These are phyloP conservation scores for Metschnikowia chrysomelidarum DNA, from an alignment of 805 yeast genomes.

Conservation along the genomic window DNA sequence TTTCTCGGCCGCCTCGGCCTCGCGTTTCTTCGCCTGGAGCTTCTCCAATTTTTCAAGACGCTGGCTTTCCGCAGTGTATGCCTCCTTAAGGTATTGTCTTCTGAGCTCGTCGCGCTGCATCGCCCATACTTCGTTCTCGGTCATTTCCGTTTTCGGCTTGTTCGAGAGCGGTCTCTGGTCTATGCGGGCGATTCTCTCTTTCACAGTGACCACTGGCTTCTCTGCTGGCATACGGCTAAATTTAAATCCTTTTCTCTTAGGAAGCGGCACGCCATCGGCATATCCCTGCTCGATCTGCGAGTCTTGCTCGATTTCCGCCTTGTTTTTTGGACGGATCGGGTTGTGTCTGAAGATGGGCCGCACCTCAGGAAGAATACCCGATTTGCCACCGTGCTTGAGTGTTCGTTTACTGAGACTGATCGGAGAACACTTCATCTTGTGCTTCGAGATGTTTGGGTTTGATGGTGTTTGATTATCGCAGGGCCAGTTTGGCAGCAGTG, in stretches of 20 bases:
- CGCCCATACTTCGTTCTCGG: constrained; percentile 44
- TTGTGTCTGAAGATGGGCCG: constrained; percentile 68
- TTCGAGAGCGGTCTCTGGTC: constrained; percentile 40
- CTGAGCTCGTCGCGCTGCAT: constrained; percentile 61
- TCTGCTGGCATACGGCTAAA: constrained; percentile 53
- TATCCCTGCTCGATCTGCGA: constrained; percentile 55
- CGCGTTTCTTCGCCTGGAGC: constrained; percentile 27
- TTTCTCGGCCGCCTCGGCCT: constrained; percentile 25
- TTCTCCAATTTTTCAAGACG: constrained; percentile 41
- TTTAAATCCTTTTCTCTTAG: constrained; percentile 46
- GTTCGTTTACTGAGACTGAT: constrained; percentile 48
- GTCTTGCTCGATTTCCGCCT: constrained; percentile 40
- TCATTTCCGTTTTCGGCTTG: constrained; percentile 32
- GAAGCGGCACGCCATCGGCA: constrained; percentile 70
- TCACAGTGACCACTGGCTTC: constrained; percentile 56
- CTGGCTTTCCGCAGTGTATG: constrained; percentile 54
- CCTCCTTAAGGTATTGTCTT: constrained; percentile 64
- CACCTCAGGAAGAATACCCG: constrained; percentile 79
- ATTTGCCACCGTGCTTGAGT: constrained; percentile 56
- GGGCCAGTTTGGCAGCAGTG: too few species aligned
- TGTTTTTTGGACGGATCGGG: constrained; percentile 55
- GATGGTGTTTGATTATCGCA: not conserved
- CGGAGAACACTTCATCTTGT: constrained; percentile 15
- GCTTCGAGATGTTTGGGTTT: not conserved
- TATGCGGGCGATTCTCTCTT: constrained; percentile 53